A percentile compares a stretch with the other conserved stretches of the same genome.
These are phyloP conservation scores for Chrysoporthe austroafricana DNA, from an alignment of 2,329 filamentous ascomycete genomes.

Conservation along the genomic window DNA sequence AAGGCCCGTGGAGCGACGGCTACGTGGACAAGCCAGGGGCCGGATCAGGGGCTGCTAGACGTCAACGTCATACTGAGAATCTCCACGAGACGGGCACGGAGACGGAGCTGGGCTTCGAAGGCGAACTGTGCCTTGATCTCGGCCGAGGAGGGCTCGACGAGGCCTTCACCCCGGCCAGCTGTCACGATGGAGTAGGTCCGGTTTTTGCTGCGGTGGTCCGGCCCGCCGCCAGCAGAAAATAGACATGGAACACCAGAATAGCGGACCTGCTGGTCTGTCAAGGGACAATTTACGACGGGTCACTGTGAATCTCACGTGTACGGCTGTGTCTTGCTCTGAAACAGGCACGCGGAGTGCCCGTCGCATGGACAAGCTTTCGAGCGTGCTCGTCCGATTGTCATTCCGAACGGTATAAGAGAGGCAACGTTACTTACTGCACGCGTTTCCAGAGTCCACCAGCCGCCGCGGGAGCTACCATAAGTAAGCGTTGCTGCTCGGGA, in stretches of 20 bases:
- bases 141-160: background rate
- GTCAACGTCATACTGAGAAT: conserved; percentile 16
- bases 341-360: background rate
- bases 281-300: background rate
- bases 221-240: background rate
- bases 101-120: conserved; percentile 8
- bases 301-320: background rate
- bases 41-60: background rate
- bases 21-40: conserved; percentile 7
- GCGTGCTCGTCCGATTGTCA: no score
- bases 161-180: conserved; percentile 1
- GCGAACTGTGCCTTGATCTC: conserved; percentile 2
- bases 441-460: background rate
- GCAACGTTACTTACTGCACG: conserved; percentile 8
- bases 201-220: background rate
- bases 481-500: no score
- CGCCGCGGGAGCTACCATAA: background rate
- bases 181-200: background rate
- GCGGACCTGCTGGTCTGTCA: background rate
- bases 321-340: background rate
- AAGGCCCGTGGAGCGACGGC: conserved; percentile 4
- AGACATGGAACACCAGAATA: background rate
- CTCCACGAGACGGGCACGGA: background rate
- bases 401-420: background rate
- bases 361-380: no score